phyloP scores from a whole-genome alignment of 331 rosid genomes.

The Quercus tomentella region DNA sequence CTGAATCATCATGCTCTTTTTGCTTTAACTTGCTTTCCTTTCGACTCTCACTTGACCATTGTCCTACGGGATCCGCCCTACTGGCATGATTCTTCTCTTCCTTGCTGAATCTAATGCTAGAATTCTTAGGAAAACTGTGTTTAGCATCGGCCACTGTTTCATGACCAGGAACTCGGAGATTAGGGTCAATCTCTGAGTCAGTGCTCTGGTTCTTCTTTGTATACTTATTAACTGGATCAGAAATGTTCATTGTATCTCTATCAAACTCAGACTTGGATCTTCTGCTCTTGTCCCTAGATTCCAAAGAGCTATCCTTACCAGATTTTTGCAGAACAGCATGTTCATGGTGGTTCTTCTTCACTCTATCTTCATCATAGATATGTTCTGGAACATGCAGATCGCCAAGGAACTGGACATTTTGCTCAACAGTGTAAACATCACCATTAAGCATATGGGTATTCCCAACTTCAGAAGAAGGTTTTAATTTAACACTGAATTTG shows the following conservation, averaged over 20 bases:
- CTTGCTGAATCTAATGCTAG: conserved; percentile 22
- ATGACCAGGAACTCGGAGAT: conserved; percentile 22
- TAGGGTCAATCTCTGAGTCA: conserved; percentile 34
- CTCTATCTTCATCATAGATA: conserved; percentile 23
- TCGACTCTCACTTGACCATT: conserved; percentile 35
- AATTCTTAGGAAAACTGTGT: conserved; percentile 14
- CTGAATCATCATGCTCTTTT: conserved; percentile 36
- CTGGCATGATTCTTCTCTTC: conserved; percentile 21
- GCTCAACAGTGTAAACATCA: conserved; percentile 21
- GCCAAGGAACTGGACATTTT: conserved; percentile 23
- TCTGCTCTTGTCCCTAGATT: conserved; percentile 33
- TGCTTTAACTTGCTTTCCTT: conserved; percentile 30
- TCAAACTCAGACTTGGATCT: conserved; percentile 33
- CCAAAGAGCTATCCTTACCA: conserved; percentile 27
- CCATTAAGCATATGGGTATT: conserved; percentile 26
- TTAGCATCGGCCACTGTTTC: conserved; percentile 28
- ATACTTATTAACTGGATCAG: conserved; percentile 36
- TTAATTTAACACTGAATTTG: conserved; percentile 26
- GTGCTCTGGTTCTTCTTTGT: conserved; percentile 33
- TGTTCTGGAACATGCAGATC: conserved; percentile 14
- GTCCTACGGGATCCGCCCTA: conserved; percentile 27
- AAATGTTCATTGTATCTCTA: conserved; percentile 33
- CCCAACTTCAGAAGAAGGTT: conserved; percentile 33
- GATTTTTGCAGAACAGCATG: conserved; percentile 34
- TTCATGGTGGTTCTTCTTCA: conserved; percentile 25